phyloP scores from a whole-genome alignment of 208 protist species.

The Leishmania gerbilli region DNA sequence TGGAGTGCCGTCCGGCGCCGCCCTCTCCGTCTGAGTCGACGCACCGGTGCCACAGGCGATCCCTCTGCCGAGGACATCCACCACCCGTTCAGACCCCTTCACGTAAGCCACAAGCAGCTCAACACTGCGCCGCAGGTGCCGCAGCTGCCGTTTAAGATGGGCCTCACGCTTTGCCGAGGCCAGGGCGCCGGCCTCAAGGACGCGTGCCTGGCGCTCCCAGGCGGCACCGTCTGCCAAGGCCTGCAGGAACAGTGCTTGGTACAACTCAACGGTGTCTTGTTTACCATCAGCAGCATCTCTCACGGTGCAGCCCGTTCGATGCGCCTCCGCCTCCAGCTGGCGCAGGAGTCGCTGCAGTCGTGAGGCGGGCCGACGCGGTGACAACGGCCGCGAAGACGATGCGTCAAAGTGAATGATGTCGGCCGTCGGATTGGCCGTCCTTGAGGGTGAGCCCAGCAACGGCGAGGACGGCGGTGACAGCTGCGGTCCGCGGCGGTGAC shows the following conservation, averaged over 20 bases:
- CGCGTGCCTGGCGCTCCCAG: slow-evolving; percentile 18
- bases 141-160: slow-evolving; percentile 9
- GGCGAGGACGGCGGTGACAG: neutral
- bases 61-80: neutral
- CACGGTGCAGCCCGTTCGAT: neutral
- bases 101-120: slow-evolving; percentile 16
- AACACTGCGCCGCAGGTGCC: slow-evolving; percentile 7
- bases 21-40: neutral
- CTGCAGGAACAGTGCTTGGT: slow-evolving; percentile 24
- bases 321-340: neutral
- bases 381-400: neutral
- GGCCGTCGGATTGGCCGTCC: neutral
- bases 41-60: neutral
- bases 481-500: neutral
- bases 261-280: slow-evolving; percentile 1
- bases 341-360: slow-evolving; percentile 5
- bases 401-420: neutral
- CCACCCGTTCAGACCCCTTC: slow-evolving; percentile 2
- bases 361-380: neutral
- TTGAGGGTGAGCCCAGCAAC: neutral
- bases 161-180: slow-evolving; percentile 12
- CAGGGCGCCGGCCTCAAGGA: slow-evolving; percentile 5
- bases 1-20: neutral
- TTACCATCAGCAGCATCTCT: neutral
- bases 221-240: slow-evolving; percentile 18